Conservation (phyloP, 805 yeast genomes). For the Lachancea mirantina region DNA sequence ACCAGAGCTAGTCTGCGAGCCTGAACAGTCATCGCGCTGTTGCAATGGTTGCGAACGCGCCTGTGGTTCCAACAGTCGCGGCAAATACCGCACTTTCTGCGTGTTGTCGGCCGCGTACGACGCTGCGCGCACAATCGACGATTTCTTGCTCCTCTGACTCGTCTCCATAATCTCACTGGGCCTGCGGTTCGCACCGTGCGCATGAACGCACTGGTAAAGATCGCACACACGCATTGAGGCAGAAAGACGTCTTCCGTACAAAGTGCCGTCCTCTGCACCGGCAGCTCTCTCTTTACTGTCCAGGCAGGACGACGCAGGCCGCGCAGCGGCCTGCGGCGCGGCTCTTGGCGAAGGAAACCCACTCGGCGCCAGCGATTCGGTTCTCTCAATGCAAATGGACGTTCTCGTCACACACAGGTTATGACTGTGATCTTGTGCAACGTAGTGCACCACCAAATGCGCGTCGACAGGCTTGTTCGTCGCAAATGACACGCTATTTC, state of each 20-base stretch:
- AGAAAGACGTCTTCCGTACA: constrained; percentile 7
- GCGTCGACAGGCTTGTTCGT: constrained; percentile 8
- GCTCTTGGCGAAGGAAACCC: too few relatives aligned
- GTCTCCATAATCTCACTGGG: constrained; percentile 2
- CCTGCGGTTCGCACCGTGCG: background rate
- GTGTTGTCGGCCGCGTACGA: constrained; percentile 9
- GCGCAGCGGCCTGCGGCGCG: too few relatives aligned
- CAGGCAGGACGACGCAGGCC: too few relatives aligned
- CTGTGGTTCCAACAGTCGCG: background rate
- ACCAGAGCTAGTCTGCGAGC: background rate
- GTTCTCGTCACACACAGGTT: constrained; percentile 2
- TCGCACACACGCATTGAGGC: constrained; percentile 13
- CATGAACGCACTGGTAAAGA: constrained; percentile 15
- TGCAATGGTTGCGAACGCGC: too few relatives aligned
- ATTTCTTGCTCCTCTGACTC: background rate
- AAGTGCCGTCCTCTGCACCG: too few relatives aligned
- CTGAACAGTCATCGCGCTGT: too few relatives aligned
- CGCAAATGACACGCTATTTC: too few relatives aligned
- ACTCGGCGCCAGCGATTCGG: too few relatives aligned
- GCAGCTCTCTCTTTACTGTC: too few relatives aligned
- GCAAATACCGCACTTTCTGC: constrained; percentile 1
- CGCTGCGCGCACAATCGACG: constrained; percentile 7
- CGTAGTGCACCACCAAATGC: constrained; percentile 8
- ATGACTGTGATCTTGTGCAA: constrained; percentile 1
- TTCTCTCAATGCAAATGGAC: constrained; percentile 7